Evolutionary conservation across 2,329 filamentous ascomycete species (phyloP).

Genomic region (Fusarium sp.): DNA sequence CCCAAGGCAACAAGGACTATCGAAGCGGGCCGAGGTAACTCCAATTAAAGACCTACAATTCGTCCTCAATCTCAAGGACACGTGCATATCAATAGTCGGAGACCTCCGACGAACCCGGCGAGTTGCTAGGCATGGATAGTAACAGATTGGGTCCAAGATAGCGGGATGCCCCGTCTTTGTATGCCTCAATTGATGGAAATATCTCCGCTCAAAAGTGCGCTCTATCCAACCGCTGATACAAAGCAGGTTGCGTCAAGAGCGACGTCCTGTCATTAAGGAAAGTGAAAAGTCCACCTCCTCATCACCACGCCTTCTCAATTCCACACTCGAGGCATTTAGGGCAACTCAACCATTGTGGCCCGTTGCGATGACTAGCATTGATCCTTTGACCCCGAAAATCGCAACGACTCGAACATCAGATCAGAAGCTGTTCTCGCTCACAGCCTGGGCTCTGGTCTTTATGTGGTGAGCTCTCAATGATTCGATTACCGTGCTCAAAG

Average conservation of each 20-base stretch:
- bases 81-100: slow-evolving; percentile 8
- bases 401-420: slow-evolving; percentile 11
- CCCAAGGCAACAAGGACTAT: not conserved
- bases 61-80: not conserved
- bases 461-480: slow-evolving; percentile 12
- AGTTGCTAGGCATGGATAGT: not conserved
- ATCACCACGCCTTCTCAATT: slow-evolving; percentile 19
- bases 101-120: not conserved
- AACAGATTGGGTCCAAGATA: slow-evolving; percentile 6
- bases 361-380: slow-evolving; percentile 20
- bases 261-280: slow-evolving; percentile 23
- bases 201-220: slow-evolving; percentile 32
- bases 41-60: not conserved
- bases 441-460: slow-evolving; percentile 7
- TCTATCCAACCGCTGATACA: slow-evolving; percentile 30
- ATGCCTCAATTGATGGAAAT: slow-evolving; percentile 37
- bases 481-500: not conserved
- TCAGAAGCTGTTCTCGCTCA: slow-evolving; percentile 11
- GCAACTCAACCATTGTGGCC: not conserved
- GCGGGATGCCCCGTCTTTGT: slow-evolving; percentile 29
- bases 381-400: slow-evolving; percentile 10
- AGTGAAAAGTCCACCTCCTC: slow-evolving; percentile 32
- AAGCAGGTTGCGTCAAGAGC: slow-evolving; percentile 26
- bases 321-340: slow-evolving; percentile 14
- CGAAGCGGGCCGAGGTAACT: not conserved